Percentiles rank a stretch among this genome's conserved stretches.
Evolutionary conservation across 345 rosid species (phyloP).

Genomic region (Orychophragmus violaceus): DNA sequence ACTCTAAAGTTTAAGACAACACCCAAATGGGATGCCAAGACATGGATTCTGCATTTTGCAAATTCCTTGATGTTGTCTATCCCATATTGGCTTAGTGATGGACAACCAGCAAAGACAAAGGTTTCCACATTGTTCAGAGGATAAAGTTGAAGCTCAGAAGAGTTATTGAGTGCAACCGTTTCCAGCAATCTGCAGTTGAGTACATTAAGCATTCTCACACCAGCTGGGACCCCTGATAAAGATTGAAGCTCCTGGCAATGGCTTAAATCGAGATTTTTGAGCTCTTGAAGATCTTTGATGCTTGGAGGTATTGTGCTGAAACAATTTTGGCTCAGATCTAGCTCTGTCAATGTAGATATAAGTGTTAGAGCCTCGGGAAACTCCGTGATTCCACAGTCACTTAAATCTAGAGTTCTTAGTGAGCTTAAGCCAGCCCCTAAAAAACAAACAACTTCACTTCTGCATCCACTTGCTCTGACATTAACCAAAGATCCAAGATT

Average conservation of each 20-base stretch:
- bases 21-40: not conserved
- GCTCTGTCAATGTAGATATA: not conserved
- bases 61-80: not conserved
- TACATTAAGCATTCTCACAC: not conserved
- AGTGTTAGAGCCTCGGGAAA: not conserved
- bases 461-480: conserved; percentile 2
- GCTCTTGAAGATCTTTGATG: not conserved
- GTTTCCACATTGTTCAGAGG: not conserved
- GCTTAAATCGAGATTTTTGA: not conserved
- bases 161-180: conserved; percentile 3
- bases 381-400: not conserved
- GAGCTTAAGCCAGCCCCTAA: not conserved
- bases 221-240: conserved; percentile 5
- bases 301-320: not conserved
- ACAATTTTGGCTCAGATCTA: not conserved
- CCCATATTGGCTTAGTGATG: not conserved
- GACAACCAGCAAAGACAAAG: not conserved
- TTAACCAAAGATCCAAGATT: not conserved
- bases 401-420: not conserved
- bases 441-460: not conserved
- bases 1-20: not conserved
- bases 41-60: conserved; percentile 3
- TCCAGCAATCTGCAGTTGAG: conserved; percentile 3
- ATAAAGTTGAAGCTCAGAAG: conserved; percentile 3
- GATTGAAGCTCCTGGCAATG: conserved; percentile 6